Evolutionary conservation across 345 rosid species (phyloP).

Genomic region (Citrus cavaleriei): DNA sequence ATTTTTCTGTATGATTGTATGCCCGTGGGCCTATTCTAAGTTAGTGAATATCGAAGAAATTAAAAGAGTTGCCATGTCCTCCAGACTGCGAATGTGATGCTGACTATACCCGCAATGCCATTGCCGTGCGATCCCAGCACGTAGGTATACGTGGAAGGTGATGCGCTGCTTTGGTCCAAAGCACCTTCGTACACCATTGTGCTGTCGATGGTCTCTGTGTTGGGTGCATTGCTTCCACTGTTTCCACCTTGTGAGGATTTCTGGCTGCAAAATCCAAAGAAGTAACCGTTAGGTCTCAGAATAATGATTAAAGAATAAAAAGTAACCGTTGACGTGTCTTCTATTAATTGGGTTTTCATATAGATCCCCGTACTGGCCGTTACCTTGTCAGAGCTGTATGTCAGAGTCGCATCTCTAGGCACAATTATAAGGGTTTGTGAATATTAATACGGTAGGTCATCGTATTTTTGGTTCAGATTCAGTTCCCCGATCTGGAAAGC

Average conservation of each 20-base stretch:
- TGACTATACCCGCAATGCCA: slow-evolving; percentile 14
- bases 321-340: slow-evolving; percentile 6
- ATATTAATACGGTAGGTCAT: not conserved
- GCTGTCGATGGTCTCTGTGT: slow-evolving; percentile 21
- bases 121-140: slow-evolving; percentile 20
- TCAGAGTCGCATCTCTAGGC: not conserved
- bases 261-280: slow-evolving; percentile 42
- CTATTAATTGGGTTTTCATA: not conserved
- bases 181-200: slow-evolving; percentile 77
- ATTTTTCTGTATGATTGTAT: not conserved
- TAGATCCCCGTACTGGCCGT: slow-evolving; percentile 4
- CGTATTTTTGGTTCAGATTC: not conserved
- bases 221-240: slow-evolving; percentile 13
- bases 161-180: slow-evolving; percentile 39
- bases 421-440: slow-evolving; percentile 5
- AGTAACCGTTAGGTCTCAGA: slow-evolving; percentile 20
- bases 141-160: slow-evolving; percentile 28
- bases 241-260: slow-evolving; percentile 49
- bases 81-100: slow-evolving; percentile 39
- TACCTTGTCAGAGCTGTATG: not conserved
- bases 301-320: not conserved
- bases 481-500: not conserved
- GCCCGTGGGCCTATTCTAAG: slow-evolving; percentile 7
- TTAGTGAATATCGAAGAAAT: not conserved
- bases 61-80: slow-evolving; percentile 37